phyloP scores from a whole-genome alignment of 2,329 filamentous ascomycete species.

The Xylogone sp. region DNA sequence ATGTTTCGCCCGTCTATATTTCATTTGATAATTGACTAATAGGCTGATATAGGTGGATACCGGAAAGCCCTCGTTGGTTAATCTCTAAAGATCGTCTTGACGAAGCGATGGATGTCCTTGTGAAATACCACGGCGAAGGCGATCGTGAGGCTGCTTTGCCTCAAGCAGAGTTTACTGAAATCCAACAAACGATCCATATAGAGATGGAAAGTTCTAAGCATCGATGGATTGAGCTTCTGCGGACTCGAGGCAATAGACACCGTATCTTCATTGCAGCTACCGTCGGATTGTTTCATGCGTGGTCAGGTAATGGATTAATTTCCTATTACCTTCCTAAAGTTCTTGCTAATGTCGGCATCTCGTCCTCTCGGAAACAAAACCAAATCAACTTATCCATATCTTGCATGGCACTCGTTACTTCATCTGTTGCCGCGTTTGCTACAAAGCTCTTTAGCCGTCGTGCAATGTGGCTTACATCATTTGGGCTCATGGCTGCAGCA shows the following conservation, averaged over 20 bases:
- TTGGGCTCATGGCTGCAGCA: too few relatives aligned
- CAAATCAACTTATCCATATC: constrained; percentile 18
- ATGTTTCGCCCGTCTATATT: constrained; percentile 27
- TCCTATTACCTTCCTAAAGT: constrained; percentile 27
- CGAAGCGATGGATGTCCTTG: constrained; percentile 50
- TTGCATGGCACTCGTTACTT: too few relatives aligned
- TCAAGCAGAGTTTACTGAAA: constrained; percentile 37
- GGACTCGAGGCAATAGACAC: constrained; percentile 46
- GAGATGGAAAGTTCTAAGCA: constrained; percentile 34
- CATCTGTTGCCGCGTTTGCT: too few relatives aligned
- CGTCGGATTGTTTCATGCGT: constrained; percentile 49
- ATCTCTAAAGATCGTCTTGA: constrained; percentile 52
- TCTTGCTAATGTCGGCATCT: constrained; percentile 20
- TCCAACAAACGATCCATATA: constrained; percentile 16
- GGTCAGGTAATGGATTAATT: constrained; percentile 45
- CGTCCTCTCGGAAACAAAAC: constrained; percentile 13
- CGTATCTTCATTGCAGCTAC: constrained; percentile 46
- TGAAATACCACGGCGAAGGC: constrained; percentile 52
- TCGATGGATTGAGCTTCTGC: constrained; percentile 38
- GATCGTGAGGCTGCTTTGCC: constrained; percentile 35
- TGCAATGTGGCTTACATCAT: constrained; percentile 15
- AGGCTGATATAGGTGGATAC: constrained; percentile 29
- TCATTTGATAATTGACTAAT: constrained; percentile 30
- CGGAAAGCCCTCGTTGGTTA: constrained; percentile 55
- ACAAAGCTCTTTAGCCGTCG: neutral